These are phyloP conservation scores for Clavulina sp. DNA, from an alignment of 768 basidiomycete genomes.

Conservation along the genomic window DNA sequence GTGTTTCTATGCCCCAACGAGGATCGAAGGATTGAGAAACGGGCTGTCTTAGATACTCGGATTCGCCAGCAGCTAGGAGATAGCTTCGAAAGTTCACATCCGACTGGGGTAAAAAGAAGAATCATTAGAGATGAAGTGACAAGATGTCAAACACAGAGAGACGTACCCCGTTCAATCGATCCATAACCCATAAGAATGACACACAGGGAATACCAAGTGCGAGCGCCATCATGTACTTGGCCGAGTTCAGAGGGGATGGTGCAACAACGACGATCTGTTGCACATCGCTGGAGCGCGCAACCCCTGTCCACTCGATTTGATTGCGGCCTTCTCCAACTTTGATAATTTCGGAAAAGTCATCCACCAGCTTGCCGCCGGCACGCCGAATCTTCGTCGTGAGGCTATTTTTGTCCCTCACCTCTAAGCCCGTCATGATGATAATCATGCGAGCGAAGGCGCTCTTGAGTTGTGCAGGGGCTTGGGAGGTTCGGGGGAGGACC, in stretches of 20 bases:
- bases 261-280: constrained; percentile 15
- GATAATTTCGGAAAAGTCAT: constrained; percentile 11
- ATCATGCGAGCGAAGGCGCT: too few species aligned
- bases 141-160: neutral
- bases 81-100: constrained; percentile 7
- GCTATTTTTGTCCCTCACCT: neutral
- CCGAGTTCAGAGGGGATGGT: constrained; percentile 14
- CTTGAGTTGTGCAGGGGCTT: too few species aligned
- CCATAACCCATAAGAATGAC: constrained; percentile 14
- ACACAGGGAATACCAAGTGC: constrained; percentile 23
- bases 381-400: constrained; percentile 1
- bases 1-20: neutral
- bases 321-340: neutral
- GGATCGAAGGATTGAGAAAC: neutral
- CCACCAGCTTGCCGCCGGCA: constrained; percentile 11
- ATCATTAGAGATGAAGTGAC: neutral
- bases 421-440: too few species aligned
- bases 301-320: neutral
- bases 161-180: constrained; percentile 8
- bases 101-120: neutral
- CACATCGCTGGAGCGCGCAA: constrained; percentile 7
- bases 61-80: constrained; percentile 6
- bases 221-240: constrained; percentile 22
- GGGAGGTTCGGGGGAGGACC: too few species aligned
- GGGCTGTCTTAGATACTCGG: neutral